These are phyloP conservation scores for Chrysanthemum lavandulifolium DNA, from an alignment of 129 eudicot species.

Conservation along the genomic window DNA sequence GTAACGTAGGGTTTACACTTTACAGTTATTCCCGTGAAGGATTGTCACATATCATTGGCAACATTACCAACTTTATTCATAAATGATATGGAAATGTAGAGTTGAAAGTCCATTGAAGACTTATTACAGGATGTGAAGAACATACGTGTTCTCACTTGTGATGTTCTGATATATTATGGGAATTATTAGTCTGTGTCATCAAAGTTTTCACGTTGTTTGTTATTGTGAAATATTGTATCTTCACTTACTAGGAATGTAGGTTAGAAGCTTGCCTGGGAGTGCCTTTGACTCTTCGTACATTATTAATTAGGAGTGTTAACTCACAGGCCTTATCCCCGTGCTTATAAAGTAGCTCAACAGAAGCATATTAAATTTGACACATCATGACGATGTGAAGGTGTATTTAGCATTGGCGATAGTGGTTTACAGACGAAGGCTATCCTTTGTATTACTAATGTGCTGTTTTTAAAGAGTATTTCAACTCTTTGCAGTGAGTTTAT, in stretches of 20 bases:
- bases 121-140: background rate
- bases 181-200: background rate
- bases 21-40: background rate
- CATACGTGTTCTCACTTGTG: background rate
- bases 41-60: background rate
- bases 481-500: background rate
- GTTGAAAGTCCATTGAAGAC: no score
- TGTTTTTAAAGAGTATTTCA: background rate
- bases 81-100: background rate
- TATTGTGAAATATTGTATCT: no score
- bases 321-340: no score
- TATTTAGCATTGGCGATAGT: no score
- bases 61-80: background rate
- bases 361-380: no score
- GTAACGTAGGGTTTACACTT: background rate
- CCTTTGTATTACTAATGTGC: background rate
- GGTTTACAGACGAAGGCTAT: background rate
- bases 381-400: no score
- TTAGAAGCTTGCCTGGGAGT: no score
- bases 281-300: no score
- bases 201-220: no score
- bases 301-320: no score
- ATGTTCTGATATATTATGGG: slow-evolving; percentile 4
- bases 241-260: no score
- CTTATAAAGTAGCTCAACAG: no score